Conservation (phyloP, 306 rosid species). For the Glycine soja region DNA sequence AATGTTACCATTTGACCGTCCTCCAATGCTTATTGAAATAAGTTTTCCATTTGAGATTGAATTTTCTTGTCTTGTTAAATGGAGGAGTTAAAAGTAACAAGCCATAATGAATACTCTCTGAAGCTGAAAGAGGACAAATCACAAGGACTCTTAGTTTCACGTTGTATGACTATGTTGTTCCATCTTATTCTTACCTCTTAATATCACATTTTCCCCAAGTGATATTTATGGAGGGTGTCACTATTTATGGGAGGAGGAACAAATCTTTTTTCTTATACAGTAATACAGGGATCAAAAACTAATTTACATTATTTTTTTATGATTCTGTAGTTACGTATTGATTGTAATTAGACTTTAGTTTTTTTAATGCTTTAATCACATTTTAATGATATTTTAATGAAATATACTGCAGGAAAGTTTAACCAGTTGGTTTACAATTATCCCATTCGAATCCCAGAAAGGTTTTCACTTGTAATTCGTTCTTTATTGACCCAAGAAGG, state of each 20-base stretch:
- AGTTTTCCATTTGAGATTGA: not conserved
- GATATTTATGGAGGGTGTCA: constrained; percentile 36
- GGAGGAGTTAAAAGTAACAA: constrained; percentile 5
- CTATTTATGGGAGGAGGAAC: constrained; percentile 23
- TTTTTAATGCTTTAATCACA: constrained; percentile 11
- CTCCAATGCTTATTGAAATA: not conserved
- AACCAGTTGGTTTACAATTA: constrained; percentile 96
- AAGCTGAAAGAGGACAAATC: constrained; percentile 24
- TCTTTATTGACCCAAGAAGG: constrained; percentile 99
- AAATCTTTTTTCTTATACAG: constrained; percentile 28
- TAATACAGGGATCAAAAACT: constrained; percentile 15
- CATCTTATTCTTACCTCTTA: constrained; percentile 36
- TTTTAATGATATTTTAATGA: constrained; percentile 26
- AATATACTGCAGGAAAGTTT: constrained; percentile 79
- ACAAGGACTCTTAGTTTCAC: constrained; percentile 22
- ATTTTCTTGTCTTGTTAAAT: not conserved
- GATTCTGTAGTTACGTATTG: constrained; percentile 8
- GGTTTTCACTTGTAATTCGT: constrained; percentile 96
- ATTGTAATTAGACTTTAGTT: not conserved
- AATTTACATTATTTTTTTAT: not conserved
- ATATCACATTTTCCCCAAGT: not conserved
- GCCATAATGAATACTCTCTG: not conserved
- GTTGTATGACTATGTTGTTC: constrained; percentile 8
- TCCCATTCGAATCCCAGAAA: constrained; percentile 98
- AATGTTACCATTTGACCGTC: too few species aligned